Base-by-base conservation (phyloP, 202 grass and related monocot genomes). In the Elaeis oleifera region DNA sequence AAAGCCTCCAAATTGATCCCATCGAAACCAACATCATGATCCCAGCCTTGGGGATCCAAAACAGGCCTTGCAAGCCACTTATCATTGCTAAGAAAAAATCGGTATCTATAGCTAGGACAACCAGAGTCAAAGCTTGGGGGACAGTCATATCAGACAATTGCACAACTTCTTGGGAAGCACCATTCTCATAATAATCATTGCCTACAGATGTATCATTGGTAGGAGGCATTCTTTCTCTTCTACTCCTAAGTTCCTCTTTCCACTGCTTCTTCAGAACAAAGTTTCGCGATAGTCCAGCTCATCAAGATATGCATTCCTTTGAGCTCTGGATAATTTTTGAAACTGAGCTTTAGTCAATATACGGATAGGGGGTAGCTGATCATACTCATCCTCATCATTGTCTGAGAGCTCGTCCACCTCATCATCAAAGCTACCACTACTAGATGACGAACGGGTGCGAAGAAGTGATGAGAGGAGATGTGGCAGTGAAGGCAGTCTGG, bases 241-340 rank as follows among this genome's bases (percentile, higher is more conserved):
- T 71, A 27, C 64, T 90, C 71, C 53, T 74, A 54, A 85, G 58
- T 74, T 85, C 83, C 59, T 88, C 91, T 64, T 79, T 90, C 76
- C 81, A 79, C 62, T 88, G 91, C 71, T 90, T 87, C 79, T 90
- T 96, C 51, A 96, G 67, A 74, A 96, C 71, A 85, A 58, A 71
- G 87, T 96, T 70, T 96, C 91, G 18, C 91, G 84, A 51, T 96
- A 96, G 67, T 96, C 83, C 58, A 96, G 76, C 70, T 96, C 91
- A 74, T 96, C 87, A 68, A 96, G 84, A 74, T 96, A 96, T 64
- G 87, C 84, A 69, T 78, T 77, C 73, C 62, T 90, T 68, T 96
- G 91, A 65, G 77, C 81, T 57, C 83, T 85, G 23, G 87, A 79
- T 71, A 96, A 76, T 5, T 81, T 79, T 64, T 83, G 80, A 68